phyloP scores from a whole-genome alignment of 192 early-diverging fungal genomes.

The Linnemannia schmuckeri region DNA sequence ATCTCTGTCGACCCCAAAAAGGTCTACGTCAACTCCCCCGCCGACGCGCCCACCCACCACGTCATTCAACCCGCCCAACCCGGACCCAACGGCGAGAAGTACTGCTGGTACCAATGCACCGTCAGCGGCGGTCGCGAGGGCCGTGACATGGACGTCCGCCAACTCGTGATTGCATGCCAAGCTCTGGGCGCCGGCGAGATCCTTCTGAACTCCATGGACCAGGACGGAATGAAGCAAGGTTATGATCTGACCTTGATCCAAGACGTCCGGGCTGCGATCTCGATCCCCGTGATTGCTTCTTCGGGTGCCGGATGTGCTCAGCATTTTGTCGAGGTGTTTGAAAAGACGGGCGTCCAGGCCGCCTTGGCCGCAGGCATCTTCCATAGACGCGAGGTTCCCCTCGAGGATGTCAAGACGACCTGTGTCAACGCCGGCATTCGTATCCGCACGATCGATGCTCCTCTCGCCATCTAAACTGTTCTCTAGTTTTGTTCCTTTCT shows the following conservation, averaged over 20 bases:
- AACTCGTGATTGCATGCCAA: conserved; percentile 90
- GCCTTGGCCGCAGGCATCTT: conserved; percentile 99
- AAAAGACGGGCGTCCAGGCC: conserved; percentile 90
- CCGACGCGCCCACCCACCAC: conserved; percentile 81
- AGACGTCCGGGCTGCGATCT: conserved; percentile 82
- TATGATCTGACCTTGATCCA: conserved; percentile 91
- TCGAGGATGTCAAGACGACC: conserved; percentile 86
- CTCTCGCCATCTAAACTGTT: conserved; percentile 24
- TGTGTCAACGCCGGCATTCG: conserved; percentile 65
- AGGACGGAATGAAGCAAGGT: conserved; percentile 98
- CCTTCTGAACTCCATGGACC: conserved; percentile 98
- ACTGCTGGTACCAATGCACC: conserved; percentile 99
- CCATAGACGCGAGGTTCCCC: conserved; percentile 94
- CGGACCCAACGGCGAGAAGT: conserved; percentile 94
- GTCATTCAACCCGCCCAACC: conserved; percentile 75
- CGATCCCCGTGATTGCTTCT: conserved; percentile 98
- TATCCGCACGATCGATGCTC: conserved; percentile 62
- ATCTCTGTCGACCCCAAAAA: conserved; percentile 97
- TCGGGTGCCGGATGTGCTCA: conserved; percentile 90
- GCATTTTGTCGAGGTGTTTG: conserved; percentile 93
- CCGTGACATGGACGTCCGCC: conserved; percentile 93
- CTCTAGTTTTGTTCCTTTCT: neutral
- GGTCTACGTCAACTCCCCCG: conserved; percentile 88
- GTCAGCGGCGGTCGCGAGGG: conserved; percentile 98
- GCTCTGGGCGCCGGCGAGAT: conserved; percentile 97